Evolutionary conservation across 169 alveolate species (phyloP), one percentile per base, ranked within the genome.

Genomic region (Pseudocohnilembus persalinus): DNA sequence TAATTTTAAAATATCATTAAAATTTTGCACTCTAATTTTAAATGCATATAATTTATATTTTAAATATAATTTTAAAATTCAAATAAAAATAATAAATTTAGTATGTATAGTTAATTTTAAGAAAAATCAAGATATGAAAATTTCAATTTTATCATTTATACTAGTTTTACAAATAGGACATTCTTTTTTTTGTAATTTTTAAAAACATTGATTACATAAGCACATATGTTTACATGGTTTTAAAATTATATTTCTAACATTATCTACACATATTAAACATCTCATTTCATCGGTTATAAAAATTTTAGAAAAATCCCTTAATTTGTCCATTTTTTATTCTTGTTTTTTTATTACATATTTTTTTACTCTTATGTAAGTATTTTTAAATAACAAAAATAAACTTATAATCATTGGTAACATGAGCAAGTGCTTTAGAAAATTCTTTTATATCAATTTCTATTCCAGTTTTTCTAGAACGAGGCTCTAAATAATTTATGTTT

Each of bases 171-270:
- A 77, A 33, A 77, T 33, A 77, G 82, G 34, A n/a, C 82, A 77
- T 33, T 77, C 82, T 31, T 73, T 29, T 33, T 77, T 77, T 0
- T 31, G 27, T 6, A 77, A 16, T 0, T 31, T 1, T 32, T 77
- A 64, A 33, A 32, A 77, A 33, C 82, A 77, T 33, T 34, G 0
- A 11, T 77, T 32, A 27, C 82, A 77, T 1, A 33, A 27, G 63
- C 32, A 33, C 72, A 77, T 32, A 25, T 77, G 82, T 27, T 77
- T 63, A 24, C 82, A 77, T 0, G 82, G 82, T 26, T 77, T 77
- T 33, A 77, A 77, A 29, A 77, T 77, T 0, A 77, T 77, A 33
- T 33, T 77, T 77, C 82, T 77, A 33, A 77, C 82, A 77, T 77
- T 77, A 25, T 77, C 82, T 33, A 33, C 33, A 31, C 82, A 77